Evolutionary conservation across 306 rosid species (phyloP), one percentile per base, ranked within the genome.

Genomic region (Cucumis melo): DNA sequence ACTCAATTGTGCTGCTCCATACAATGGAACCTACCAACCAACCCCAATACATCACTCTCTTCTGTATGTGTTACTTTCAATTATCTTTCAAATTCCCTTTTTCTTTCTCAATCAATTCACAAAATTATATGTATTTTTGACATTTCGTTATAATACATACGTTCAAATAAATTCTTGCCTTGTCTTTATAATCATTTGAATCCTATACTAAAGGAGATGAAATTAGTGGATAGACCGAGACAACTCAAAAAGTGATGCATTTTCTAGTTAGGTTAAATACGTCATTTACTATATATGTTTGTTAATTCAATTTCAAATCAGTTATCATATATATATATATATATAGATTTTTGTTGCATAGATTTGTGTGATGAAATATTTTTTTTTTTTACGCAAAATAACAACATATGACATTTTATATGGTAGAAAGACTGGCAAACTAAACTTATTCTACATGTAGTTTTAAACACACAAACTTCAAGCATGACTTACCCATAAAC

Each of bases 1-100:
- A 10, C 84, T 83, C 46, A 88, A 44, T 79, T 93, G 98, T 27
- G 93, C 93, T 79, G 83, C 90, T 56, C 85, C 78, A 78, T 91
- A 91, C 63, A 89, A 55, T 76, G 98, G 98, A 19, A 93, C 92
- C 97, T 93, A 84, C 78, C 81, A 61, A 50, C 7, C 54, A 51
- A 51, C 16, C 56, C 50, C 29, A 19, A 32, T 32, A 67, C 24
- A 39, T 11, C 65, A 41, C 14, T 21, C n/a, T 24, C 4, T 6
- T 46, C n/a, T n/a, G 5, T 32, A 32, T 32, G 5, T 24, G 34
- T 59, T 59, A 61, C 38, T 60, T 59, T 59, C 65, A 59, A 59
- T 11, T 20, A 27, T 32, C 53, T 27, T 27, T 3, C 53, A 46
- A 46, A 46, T 24, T 59, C 8, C 38, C 0, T 12, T 24, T 11